Percentiles rank a stretch among this genome's conserved stretches.
Conservation (phyloP, 202 grass and related monocot genomes). For the Cymbopogon flexuosus region DNA sequence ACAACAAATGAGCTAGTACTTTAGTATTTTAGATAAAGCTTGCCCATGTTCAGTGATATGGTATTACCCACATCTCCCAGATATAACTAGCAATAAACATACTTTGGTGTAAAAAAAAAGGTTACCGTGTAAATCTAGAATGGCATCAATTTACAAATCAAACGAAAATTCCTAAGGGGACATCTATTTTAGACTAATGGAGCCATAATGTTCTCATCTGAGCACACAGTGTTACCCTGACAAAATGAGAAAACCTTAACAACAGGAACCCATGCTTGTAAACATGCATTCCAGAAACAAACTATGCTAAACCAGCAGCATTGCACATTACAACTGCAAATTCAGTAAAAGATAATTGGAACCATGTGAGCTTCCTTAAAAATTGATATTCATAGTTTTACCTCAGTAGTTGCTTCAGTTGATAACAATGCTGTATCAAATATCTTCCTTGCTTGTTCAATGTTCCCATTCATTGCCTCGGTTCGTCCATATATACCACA, state of each 20-base stretch:
- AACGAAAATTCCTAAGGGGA: background rate
- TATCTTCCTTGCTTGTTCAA: constrained; percentile 90
- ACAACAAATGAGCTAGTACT: background rate
- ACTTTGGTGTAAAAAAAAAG: background rate
- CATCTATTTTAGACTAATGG: background rate
- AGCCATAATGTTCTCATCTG: background rate
- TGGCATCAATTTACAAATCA: background rate
- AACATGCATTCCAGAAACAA: background rate
- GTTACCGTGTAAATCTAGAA: background rate
- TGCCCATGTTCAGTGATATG: background rate
- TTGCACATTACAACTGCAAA: constrained; percentile 9
- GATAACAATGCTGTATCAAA: constrained; percentile 90
- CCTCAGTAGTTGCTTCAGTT: constrained; percentile 62
- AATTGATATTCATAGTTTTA: constrained; percentile 34
- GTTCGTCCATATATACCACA: constrained; percentile 89
- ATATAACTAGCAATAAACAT: background rate
- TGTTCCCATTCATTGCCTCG: constrained; percentile 69
- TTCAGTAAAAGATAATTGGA: constrained; percentile 3
- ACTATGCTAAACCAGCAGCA: constrained; percentile 6
- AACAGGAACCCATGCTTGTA: background rate
- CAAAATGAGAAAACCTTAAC: background rate
- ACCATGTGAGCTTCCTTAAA: constrained; percentile 2
- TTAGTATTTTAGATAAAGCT: background rate
- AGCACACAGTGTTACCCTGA: background rate
- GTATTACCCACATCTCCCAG: background rate